These are phyloP conservation scores for Eutypella sp. DNA, from an alignment of 2,329 filamentous ascomycete genomes.

Conservation along the genomic window DNA sequence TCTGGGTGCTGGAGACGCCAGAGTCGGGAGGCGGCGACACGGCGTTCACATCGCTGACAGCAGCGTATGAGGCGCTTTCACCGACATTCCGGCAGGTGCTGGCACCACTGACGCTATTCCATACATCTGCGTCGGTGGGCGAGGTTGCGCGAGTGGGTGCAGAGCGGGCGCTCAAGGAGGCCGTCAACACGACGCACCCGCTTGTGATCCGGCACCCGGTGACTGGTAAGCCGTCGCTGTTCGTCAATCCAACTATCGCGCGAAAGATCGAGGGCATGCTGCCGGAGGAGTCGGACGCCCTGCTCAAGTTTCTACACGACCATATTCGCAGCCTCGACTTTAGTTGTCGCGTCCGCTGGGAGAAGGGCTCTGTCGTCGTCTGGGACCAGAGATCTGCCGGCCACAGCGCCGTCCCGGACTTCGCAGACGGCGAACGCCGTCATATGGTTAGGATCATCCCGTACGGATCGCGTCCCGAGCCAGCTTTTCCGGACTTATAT, in stretches of 20 bases:
- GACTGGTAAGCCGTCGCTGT: conserved; percentile 20
- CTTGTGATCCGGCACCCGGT: conserved; percentile 25
- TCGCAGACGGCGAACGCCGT: conserved; percentile 23
- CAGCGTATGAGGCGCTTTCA: conserved; percentile 25
- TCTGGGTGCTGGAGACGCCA: conserved; percentile 28
- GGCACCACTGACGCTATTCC: conserved; percentile 6
- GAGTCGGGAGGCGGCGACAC: conserved; percentile 23
- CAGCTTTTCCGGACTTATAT: conserved; percentile 1
- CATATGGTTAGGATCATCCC: conserved; percentile 28
- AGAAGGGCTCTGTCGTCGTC: conserved; percentile 24
- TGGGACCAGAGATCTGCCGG: conserved; percentile 24
- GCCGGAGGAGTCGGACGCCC: conserved; percentile 24
- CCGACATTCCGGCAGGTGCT: conserved; percentile 17
- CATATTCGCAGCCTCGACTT: conserved; percentile 28
- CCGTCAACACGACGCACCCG: conserved; percentile 24
- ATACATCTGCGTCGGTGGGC: conserved; percentile 24
- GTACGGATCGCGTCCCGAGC: conserved; percentile 20
- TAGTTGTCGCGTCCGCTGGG: conserved; percentile 24
- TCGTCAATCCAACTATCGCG: conserved; percentile 27
- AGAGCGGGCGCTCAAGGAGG: conserved; percentile 23
- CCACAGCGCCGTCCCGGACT: conserved; percentile 26
- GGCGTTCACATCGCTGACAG: conserved; percentile 24
- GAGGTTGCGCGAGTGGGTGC: conserved; percentile 22
- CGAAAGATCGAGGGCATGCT: conserved; percentile 23
- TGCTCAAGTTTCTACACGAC: conserved; percentile 23